phyloP scores from a whole-genome alignment of 805 yeast species.

The Starmerella sirachaensis region DNA sequence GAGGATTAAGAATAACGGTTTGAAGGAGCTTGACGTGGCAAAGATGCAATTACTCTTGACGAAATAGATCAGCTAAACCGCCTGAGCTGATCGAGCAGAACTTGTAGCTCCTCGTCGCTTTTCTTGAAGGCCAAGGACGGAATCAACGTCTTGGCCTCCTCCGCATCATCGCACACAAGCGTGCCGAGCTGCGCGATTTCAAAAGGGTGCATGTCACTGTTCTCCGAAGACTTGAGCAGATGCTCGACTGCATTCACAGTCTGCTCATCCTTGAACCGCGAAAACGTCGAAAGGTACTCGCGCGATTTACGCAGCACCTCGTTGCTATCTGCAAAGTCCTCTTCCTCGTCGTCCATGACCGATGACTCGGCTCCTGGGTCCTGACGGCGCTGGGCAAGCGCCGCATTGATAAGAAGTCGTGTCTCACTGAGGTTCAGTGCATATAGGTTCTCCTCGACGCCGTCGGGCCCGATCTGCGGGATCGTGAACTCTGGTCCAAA shows the following conservation, averaged over 20 bases:
- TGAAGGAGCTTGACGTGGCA: neutral
- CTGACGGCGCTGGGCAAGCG: conserved; percentile 60
- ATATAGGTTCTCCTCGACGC: conserved; percentile 61
- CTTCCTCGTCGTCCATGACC: conserved; percentile 26
- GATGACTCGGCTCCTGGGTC: conserved; percentile 31
- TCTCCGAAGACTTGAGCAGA: conserved; percentile 60
- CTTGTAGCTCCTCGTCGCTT: conserved; percentile 75
- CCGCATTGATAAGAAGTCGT: conserved; percentile 77
- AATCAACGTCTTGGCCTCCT: conserved; percentile 87
- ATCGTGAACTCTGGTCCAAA: conserved; percentile 89
- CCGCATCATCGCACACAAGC: conserved; percentile 89
- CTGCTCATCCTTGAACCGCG: conserved; percentile 83
- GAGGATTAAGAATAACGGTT: neutral
- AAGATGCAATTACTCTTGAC: neutral
- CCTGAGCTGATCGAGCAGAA: conserved; percentile 75
- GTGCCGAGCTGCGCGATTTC: conserved; percentile 87
- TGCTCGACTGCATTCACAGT: conserved; percentile 91
- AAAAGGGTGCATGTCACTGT: conserved; percentile 77
- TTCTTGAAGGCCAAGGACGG: conserved; percentile 78
- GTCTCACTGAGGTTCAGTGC: conserved; percentile 86
- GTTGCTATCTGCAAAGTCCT: conserved; percentile 26
- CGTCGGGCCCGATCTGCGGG: conserved; percentile 68
- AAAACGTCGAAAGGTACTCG: conserved; percentile 71
- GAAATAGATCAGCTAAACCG: conserved; percentile 15
- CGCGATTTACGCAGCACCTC: conserved; percentile 78